Base-by-base conservation (phyloP, 2,329 filamentous ascomycete genomes). In the Penicillium sp. region DNA sequence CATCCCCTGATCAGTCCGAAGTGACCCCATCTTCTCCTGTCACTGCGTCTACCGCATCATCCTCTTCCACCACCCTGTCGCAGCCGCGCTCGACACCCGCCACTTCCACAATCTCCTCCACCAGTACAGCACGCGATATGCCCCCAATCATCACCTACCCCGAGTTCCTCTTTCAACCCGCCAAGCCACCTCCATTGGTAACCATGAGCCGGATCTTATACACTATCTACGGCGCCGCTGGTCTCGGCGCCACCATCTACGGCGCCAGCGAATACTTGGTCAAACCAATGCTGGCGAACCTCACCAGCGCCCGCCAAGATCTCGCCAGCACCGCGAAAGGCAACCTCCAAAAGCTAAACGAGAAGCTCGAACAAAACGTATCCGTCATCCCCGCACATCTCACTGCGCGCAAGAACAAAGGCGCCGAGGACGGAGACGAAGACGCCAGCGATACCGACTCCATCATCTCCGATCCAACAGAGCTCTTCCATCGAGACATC, bases 71-170 rank as follows among this genome's bases (percentile, higher is more conserved):
- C 60, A 55, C 58, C 25, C 58, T 62, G 63, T 48, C 66, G 50
- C 63, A 63, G 59, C 47, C 66, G 3, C 56, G 55, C 38, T 49
- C 61, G 41, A 34, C 60, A 20, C 12, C 63, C 63, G 48, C 60
- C 58, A 55, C 57, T 60, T 45, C 63, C 62, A 56, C 55, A 53
- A 43, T 53, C 55, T 57, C 64, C 51, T 54, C 63, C 37, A 35
- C 63, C 37, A 35, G 66, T 12, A 52, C 68, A 8, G 62, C 72
- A 55, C 76, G 76, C 68, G 81, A 83, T 39, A 73, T 83, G 25
- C 82, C 86, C 17, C 86, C 86, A 4, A 87, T 89, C 59, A 86
- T 89, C 63, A 88, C 86, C 48, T 89, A 89, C 67, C 86, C 86
- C 4, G 86, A 89, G 71, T 88, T 88, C 67, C 81, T 88, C 42